Evolutionary conservation across 2,329 filamentous ascomycete species (phyloP).

Genomic region (Hymenoscyphus albidus): DNA sequence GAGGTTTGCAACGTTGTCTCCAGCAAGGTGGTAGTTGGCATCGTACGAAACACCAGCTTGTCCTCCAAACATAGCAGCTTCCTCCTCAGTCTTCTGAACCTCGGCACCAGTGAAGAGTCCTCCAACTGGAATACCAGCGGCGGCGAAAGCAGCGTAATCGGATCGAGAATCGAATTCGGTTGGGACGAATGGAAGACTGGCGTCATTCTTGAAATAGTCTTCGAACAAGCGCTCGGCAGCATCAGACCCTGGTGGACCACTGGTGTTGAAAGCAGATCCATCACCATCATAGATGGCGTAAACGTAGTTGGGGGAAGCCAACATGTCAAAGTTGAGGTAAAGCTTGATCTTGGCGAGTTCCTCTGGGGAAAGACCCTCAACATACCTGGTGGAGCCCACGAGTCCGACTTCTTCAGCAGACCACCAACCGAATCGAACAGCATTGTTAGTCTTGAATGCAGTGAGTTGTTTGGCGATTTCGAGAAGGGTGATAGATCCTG

Average conservation of each 20-base stretch:
- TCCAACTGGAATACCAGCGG: slow-evolving; percentile 67
- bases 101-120: slow-evolving; percentile 77
- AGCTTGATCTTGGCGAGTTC: slow-evolving; percentile 61
- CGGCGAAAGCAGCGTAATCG: slow-evolving; percentile 76
- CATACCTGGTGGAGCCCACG: slow-evolving; percentile 60
- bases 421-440: slow-evolving; percentile 66
- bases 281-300: slow-evolving; percentile 61
- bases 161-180: slow-evolving; percentile 75
- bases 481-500: slow-evolving; percentile 46
- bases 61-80: slow-evolving; percentile 67
- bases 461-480: slow-evolving; percentile 59
- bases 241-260: slow-evolving; percentile 67
- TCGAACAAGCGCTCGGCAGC: slow-evolving; percentile 66
- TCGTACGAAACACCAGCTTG: slow-evolving; percentile 58
- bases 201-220: slow-evolving; percentile 55
- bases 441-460: slow-evolving; percentile 58
- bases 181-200: slow-evolving; percentile 63
- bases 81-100: slow-evolving; percentile 66
- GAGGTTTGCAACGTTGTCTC: slow-evolving; percentile 55
- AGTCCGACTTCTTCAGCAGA: slow-evolving; percentile 64
- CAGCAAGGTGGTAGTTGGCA: slow-evolving; percentile 59
- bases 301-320: slow-evolving; percentile 62
- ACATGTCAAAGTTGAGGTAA: slow-evolving; percentile 70
- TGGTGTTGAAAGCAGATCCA: slow-evolving; percentile 58
- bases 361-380: slow-evolving; percentile 48